Evolutionary conservation across 345 rosid species (phyloP), one percentile per base, ranked within the genome.

Genomic region (Brassica juncea): DNA sequence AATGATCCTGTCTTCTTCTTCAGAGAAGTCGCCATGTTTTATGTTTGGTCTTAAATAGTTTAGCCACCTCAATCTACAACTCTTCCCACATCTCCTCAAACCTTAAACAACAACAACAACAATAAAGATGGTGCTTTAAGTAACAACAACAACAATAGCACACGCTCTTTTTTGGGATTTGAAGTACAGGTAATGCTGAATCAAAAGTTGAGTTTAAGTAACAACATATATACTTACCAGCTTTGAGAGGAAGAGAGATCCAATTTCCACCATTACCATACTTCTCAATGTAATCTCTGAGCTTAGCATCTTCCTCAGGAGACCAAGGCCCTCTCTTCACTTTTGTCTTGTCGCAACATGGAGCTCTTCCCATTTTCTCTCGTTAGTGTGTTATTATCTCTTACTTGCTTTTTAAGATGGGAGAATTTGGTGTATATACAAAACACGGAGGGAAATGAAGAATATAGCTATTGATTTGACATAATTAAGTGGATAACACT

Each of bases 311-410:
- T 84, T 94, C 98, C 77, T 94, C 98, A 23, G 97, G 90, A 21
- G 97, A 92, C 98, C 98, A 94, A 73, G 98, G 98, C 4, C 98
- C 98, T 74, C 86, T 89, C 89, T 94, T 94, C 87, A 90, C 97
- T 80, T 88, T 94, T 47, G 97, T 93, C 78, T 94, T 94, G 83
- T 94, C 98, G 80, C 97, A 94, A 63, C 98, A 94, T 76, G 98
- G 97, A 86, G 97, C 97, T 61, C 98, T 88, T 21, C 98, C 98
- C 97, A 94, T 94, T 77, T 84, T 62, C 66, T 73, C 59, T 68
- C 47, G 78, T 34, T 34, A 25, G 64, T 60, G 82, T 5, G 28
- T 68, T 77, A n/a, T 68, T 77, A 15, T 80, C 64, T 72, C 21
- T 73, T 44, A 47, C 65, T 72, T 67, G 73, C 42, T 73, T 73